Percentiles rank a stretch among this genome's conserved stretches.
These are phyloP conservation scores for Tylopilus rubrobrunneus DNA, from an alignment of 768 basidiomycete species.

Conservation along the genomic window DNA sequence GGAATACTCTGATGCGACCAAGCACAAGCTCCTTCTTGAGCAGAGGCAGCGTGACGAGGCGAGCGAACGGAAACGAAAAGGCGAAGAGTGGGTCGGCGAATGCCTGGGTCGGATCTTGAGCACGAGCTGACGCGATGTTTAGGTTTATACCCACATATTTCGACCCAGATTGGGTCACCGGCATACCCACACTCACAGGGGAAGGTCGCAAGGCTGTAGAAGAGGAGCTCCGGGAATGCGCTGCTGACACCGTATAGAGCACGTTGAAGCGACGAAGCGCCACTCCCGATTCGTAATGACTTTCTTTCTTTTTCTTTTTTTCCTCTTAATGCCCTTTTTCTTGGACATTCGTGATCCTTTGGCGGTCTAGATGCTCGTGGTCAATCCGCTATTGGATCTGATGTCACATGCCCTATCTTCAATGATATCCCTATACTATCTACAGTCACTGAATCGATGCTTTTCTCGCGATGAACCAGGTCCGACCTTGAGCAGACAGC, in stretches of 20 bases:
- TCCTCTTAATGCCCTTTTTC: conserved; percentile 4
- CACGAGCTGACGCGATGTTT: neutral
- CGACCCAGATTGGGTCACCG: conserved; percentile 60
- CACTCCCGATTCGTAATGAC: conserved; percentile 12
- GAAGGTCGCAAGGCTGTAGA: conserved; percentile 70
- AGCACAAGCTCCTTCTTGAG: conserved; percentile 87
- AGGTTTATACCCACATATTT: conserved; percentile 80
- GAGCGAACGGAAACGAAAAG: conserved; percentile 80
- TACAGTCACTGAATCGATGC: conserved; percentile 13
- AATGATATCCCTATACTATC: conserved; percentile 29
- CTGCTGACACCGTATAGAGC: conserved; percentile 14
- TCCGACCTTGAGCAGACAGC: neutral
- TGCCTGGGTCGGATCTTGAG: neutral
- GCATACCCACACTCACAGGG: conserved; percentile 63
- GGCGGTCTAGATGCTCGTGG: conserved; percentile 5
- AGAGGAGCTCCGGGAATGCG: conserved; percentile 50
- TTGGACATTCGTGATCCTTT: conserved; percentile 2
- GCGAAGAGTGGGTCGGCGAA: conserved; percentile 58
- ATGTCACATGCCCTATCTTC: conserved; percentile 13
- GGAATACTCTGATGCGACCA: conserved; percentile 89
- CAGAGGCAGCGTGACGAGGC: conserved; percentile 90
- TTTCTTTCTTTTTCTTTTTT: neutral
- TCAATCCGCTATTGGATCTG: conserved; percentile 6
- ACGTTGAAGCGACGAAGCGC: neutral
- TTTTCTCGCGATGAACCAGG: neutral